Conservation (phyloP, 371 early-diverging fungal species). For the Mortierella sp. region DNA sequence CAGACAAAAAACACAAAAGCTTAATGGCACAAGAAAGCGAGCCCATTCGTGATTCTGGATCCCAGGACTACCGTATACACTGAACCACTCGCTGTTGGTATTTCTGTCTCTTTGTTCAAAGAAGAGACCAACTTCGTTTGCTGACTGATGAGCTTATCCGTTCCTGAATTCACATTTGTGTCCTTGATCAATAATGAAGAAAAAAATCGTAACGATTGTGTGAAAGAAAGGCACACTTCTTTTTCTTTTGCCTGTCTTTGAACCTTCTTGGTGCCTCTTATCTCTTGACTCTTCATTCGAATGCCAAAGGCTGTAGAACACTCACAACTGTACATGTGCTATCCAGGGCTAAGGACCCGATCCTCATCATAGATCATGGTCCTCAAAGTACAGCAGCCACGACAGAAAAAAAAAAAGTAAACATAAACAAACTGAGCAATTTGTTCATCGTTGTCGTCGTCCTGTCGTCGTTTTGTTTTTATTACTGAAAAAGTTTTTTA, state of each 20-base stretch:
- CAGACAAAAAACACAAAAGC: background rate
- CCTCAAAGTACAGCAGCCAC: background rate
- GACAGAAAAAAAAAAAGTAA: background rate
- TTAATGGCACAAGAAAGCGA: background rate
- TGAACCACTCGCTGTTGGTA: too few species aligned
- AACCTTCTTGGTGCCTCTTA: background rate
- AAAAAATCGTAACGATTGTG: background rate
- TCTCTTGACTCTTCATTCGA: background rate
- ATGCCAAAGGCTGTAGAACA: background rate
- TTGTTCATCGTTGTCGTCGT: background rate
- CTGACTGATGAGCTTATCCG: too few species aligned
- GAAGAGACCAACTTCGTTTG: too few species aligned
- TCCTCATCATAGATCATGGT: conserved; percentile 2
- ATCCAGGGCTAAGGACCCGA: background rate
- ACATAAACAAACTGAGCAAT: background rate
- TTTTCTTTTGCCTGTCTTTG: background rate
- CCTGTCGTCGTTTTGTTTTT: background rate
- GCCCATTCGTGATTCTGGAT: background rate
- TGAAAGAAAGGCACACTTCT: background rate
- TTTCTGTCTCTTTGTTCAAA: too few species aligned
- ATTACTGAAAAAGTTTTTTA: background rate
- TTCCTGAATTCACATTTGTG: background rate
- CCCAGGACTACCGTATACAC: background rate
- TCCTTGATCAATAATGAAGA: too few species aligned
- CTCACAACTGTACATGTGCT: background rate